Base-by-base conservation (phyloP, 164 flowering plant genomes). In the Pachysandra terminalis region DNA sequence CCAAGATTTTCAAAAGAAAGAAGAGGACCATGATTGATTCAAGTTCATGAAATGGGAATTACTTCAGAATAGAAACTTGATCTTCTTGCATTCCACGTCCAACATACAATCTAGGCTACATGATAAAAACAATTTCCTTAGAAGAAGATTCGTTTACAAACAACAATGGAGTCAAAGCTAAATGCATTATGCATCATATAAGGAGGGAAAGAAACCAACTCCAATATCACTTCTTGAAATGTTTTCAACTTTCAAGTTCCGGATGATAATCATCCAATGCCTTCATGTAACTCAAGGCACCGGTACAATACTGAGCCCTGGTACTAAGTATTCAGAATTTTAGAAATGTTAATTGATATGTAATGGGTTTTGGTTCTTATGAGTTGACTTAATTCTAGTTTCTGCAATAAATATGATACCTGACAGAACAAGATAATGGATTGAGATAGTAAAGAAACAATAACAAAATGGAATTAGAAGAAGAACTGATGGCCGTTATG, bases 11-110 rank as follows among this genome's bases (percentile, higher is more conserved):
- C 17, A 45, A 67, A 62, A 32, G 19, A 49, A 63, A 24, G 65
- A 58, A 54, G 55, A n/a, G 40, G 0, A 14, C 22, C 9, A 35
- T 70, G 68, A 66, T 23, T 32, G 22, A 59, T 59, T 51, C 35
- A 51, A 28, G 56, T 26, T 25, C 16, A 70, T 66, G 65, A 66
- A 8, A 14, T 19, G 63, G 68, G 49, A 68, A 25, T 54, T 90
- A 95, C 98, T 89, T 95, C 64, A 87, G 69, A 63, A 81, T 68
- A 37, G 96, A 81, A 76, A 89, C 19, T 67, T 74, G 90, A 55
- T 78, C 81, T 80, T 91, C 98, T 81, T 91, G 98, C 90, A 91
- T 90, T 74, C 98, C 98, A 21, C 97, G 87, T 55, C 96, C 97
- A 71, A 95, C 80, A 76, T 81, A 95, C 62, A 87, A 74, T 74